Conservation (phyloP, 495 filamentous ascomycete species). For the Acidomyces sp. region DNA sequence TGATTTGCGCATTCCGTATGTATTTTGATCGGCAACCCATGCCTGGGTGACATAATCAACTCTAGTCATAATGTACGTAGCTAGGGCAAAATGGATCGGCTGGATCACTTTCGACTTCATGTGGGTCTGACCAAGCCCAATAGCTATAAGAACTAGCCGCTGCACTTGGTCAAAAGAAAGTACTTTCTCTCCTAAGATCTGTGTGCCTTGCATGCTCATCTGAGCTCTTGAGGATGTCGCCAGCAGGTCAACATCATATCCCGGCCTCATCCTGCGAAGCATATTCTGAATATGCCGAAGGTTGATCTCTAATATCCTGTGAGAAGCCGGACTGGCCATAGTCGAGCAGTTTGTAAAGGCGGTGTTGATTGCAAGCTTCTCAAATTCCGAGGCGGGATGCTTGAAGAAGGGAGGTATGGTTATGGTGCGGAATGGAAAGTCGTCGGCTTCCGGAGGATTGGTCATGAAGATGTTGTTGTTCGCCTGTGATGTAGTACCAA, state of each 20-base stretch:
- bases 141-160: conserved; percentile 23
- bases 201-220: conserved; percentile 2
- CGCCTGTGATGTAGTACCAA: conserved; percentile 46
- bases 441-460: conserved; percentile 19
- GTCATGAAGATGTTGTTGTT: not conserved
- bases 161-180: conserved; percentile 26
- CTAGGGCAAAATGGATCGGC: conserved; percentile 20
- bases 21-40: not conserved
- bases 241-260: conserved; percentile 6
- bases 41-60: not conserved
- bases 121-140: conserved; percentile 16
- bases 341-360: not conserved
- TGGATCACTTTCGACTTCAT: conserved; percentile 3
- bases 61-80: conserved; percentile 7
- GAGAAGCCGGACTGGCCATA: conserved; percentile 13
- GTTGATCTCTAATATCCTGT: conserved; percentile 49
- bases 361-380: not conserved
- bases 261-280: conserved; percentile 31
- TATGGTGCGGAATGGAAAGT: conserved; percentile 37
- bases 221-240: not conserved
- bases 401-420: conserved; percentile 8
- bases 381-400: not conserved
- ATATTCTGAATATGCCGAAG: conserved; percentile 57
- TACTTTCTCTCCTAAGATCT: conserved; percentile 14
- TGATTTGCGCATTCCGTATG: conserved; percentile 8